Conservation (phyloP, 345 rosid species). For the Populus tremula region DNA sequence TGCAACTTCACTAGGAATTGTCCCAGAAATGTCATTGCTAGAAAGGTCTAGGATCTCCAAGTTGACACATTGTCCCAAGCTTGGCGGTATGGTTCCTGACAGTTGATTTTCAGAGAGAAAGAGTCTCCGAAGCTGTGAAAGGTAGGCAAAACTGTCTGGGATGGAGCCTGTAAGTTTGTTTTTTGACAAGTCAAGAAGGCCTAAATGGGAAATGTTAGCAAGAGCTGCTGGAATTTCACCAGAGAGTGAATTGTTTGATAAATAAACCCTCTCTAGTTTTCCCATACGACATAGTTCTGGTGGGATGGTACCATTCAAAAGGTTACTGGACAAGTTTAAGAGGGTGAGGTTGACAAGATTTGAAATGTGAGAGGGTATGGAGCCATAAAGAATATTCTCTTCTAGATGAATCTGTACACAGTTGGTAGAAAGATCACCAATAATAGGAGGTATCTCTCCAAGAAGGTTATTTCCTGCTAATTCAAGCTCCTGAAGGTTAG, state of each 20-base stretch:
- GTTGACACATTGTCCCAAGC: constrained; percentile 67
- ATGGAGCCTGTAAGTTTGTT: constrained; percentile 79
- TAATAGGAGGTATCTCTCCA: constrained; percentile 59
- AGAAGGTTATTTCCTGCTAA: constrained; percentile 71
- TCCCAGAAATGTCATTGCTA: constrained; percentile 60
- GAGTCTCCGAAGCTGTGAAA: constrained; percentile 70
- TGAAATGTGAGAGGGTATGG: constrained; percentile 74
- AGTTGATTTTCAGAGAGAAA: constrained; percentile 56
- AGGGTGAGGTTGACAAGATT: constrained; percentile 70
- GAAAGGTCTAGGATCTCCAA: constrained; percentile 87
- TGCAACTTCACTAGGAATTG: constrained; percentile 63
- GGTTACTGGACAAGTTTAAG: constrained; percentile 76
- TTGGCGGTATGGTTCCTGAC: constrained; percentile 68
- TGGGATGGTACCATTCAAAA: constrained; percentile 70
- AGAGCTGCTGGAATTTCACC: constrained; percentile 72
- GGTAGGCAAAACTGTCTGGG: constrained; percentile 75
- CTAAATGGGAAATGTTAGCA: constrained; percentile 68
- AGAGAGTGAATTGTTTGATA: constrained; percentile 67
- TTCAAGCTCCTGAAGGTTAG: constrained; percentile 68
- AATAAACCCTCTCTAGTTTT: constrained; percentile 72
- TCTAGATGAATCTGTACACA: constrained; percentile 74
- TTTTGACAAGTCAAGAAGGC: constrained; percentile 76
- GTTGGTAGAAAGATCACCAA: constrained; percentile 63
- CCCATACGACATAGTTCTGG: constrained; percentile 52
- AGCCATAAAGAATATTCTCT: constrained; percentile 63